A percentile compares a stretch with the other conserved stretches of the same genome.
Evolutionary conservation across 441 rosid species (phyloP).

Genomic region (Raphanus hybrid): DNA sequence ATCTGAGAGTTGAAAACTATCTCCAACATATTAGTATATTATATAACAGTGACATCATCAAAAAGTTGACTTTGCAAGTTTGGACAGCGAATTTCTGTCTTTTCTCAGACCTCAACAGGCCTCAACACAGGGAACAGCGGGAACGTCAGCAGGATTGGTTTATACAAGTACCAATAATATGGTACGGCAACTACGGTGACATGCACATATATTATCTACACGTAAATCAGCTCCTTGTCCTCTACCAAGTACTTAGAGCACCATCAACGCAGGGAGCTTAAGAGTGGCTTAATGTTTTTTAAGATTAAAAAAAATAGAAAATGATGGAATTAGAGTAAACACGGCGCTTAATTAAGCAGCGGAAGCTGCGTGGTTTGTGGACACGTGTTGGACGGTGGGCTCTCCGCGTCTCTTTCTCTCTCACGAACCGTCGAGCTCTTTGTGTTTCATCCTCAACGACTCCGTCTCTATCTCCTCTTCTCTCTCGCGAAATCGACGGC

Average conservation of each 20-base stretch:
- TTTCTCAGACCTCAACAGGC: constrained; percentile 37
- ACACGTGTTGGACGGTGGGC: too few relatives aligned
- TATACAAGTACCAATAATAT: background rate
- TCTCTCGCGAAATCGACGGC: too few relatives aligned
- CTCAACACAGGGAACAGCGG: constrained; percentile 29
- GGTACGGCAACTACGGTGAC: constrained; percentile 12
- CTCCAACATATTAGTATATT: constrained; percentile 11
- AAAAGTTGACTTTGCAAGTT: constrained; percentile 34
- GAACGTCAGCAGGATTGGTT: background rate
- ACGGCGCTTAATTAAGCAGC: too few relatives aligned
- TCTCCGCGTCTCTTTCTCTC: too few relatives aligned
- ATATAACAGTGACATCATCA: constrained; percentile 20
- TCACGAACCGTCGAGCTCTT: too few relatives aligned
- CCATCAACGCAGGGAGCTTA: too few relatives aligned
- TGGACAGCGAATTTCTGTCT: constrained; percentile 20
- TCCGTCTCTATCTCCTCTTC: too few relatives aligned
- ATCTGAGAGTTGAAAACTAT: constrained; percentile 14
- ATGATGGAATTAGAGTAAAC: too few relatives aligned
- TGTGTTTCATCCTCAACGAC: too few relatives aligned
- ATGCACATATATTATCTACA: constrained; percentile 11
- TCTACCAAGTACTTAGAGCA: background rate
- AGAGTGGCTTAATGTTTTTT: too few relatives aligned
- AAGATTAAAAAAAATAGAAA: too few relatives aligned
- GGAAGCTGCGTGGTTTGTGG: too few relatives aligned
- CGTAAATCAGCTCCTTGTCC: constrained; percentile 12